These are phyloP conservation scores for Aegle marmelos DNA, from an alignment of 345 rosid genomes.

Conservation along the genomic window DNA sequence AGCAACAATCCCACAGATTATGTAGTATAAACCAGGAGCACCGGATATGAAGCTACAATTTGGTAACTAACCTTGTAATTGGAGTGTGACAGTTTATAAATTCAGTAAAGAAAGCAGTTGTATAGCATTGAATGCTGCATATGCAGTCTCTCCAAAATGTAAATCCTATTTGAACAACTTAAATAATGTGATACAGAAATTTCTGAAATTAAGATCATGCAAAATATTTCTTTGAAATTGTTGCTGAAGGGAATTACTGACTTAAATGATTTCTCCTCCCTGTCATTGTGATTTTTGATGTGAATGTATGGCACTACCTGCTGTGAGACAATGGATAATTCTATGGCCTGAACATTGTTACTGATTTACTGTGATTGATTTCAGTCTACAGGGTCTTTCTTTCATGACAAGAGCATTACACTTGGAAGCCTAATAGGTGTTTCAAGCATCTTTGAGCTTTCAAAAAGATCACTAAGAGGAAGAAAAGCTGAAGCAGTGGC, in stretches of 20 bases:
- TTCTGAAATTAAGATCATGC: background rate
- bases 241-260: background rate
- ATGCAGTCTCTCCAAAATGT: background rate
- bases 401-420: constrained; percentile 63
- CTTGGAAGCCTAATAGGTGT: constrained; percentile 67
- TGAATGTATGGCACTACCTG: background rate
- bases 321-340: background rate
- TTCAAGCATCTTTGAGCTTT: constrained; percentile 46
- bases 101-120: background rate
- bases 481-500: constrained; percentile 27
- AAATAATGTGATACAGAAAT: background rate
- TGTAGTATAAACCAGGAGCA: background rate
- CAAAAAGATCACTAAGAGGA: constrained; percentile 45
- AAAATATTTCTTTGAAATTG: background rate
- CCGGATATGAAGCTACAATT: background rate
- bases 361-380: constrained; percentile 8
- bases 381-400: constrained; percentile 70
- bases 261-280: background rate
- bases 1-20: background rate
- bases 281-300: background rate
- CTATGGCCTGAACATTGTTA: background rate
- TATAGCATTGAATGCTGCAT: background rate
- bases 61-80: background rate
- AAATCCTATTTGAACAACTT: background rate
- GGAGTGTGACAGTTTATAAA: background rate